Conservation (phyloP, 352 stramenopile genomes). For the Halophytophthora batemanensis region DNA sequence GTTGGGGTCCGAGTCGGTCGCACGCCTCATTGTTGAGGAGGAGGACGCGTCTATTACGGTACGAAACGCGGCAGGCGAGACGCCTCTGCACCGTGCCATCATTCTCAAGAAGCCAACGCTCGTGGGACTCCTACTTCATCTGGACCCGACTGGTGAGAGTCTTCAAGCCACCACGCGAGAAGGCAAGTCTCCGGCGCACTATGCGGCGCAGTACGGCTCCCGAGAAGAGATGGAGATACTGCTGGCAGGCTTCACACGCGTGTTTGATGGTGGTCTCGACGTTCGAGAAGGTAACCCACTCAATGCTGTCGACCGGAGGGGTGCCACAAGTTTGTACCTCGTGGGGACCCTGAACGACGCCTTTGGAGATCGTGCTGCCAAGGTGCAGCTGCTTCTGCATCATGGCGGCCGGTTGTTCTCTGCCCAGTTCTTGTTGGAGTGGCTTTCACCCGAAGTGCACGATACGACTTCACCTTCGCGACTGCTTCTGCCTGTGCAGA, state of each 20-base stretch:
- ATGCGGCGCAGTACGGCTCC: constrained; percentile 13
- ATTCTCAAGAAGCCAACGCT: constrained; percentile 3
- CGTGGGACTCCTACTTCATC: constrained; percentile 13
- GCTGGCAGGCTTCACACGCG: constrained; percentile 11
- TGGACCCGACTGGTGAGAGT: constrained; percentile 10
- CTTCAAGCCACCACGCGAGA: constrained; percentile 1
- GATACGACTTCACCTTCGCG: neutral
- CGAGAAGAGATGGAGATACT: constrained; percentile 13
- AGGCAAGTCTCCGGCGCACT: constrained; percentile 14
- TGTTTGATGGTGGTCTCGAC: constrained; percentile 3
- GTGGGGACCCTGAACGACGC: neutral
- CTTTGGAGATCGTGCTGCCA: neutral
- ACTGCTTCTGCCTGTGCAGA: constrained; percentile 7
- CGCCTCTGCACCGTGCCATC: constrained; percentile 19
- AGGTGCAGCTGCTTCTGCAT: constrained; percentile 12
- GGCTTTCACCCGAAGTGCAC: too few species aligned
- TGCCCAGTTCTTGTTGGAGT: constrained; percentile 1
- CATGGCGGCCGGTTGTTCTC: constrained; percentile 16
- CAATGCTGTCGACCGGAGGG: constrained; percentile 8
- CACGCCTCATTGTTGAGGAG: constrained; percentile 21
- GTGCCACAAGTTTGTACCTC: constrained; percentile 13
- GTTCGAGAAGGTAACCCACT: constrained; percentile 8
- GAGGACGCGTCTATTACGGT: constrained; percentile 10
- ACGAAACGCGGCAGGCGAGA: constrained; percentile 10
- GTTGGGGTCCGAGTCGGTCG: neutral